These are phyloP conservation scores for Triangularia setosa DNA, from an alignment of 2,329 filamentous ascomycete species.

Conservation along the genomic window DNA sequence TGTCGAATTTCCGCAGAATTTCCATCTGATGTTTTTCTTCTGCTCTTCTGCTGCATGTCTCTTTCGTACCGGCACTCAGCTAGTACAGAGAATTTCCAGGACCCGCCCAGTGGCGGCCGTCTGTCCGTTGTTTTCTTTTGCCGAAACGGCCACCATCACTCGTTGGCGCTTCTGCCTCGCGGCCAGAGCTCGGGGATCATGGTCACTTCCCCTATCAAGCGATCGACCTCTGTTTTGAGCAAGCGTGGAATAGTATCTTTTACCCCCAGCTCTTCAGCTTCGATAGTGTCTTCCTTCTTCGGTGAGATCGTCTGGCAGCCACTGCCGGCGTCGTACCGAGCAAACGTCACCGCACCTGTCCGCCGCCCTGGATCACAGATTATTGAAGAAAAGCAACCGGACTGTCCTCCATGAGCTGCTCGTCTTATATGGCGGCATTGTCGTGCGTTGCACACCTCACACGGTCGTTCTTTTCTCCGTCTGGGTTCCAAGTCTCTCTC, in stretches of 20 bases:
- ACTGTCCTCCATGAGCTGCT: neutral
- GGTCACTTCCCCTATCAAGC: conserved; percentile 4
- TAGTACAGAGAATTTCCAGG: neutral
- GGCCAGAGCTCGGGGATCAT: neutral
- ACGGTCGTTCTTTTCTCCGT: neutral
- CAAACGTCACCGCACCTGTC: conserved; percentile 8
- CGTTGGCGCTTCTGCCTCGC: neutral
- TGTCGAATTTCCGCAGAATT: neutral
- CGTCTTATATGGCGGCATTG: neutral
- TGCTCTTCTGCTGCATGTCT: neutral
- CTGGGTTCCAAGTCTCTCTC: conserved; percentile 2
- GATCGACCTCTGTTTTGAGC: conserved; percentile 9
- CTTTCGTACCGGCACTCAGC: neutral
- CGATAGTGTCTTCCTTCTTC: conserved; percentile 4
- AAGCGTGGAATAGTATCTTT: conserved; percentile 1
- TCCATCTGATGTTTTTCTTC: neutral
- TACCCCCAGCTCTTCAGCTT: neutral
- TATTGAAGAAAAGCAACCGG: neutral
- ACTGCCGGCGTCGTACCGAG: conserved; percentile 9
- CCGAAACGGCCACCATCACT: neutral
- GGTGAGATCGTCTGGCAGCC: conserved; percentile 10
- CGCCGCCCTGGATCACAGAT: neutral
- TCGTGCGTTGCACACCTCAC: conserved; percentile 2
- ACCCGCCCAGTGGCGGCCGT: neutral
- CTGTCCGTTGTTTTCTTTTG: neutral